A percentile compares a stretch with the other conserved stretches of the same genome.
Conservation (phyloP, 108 stramenopile species). For the Pseudonitzschia multistriata region DNA sequence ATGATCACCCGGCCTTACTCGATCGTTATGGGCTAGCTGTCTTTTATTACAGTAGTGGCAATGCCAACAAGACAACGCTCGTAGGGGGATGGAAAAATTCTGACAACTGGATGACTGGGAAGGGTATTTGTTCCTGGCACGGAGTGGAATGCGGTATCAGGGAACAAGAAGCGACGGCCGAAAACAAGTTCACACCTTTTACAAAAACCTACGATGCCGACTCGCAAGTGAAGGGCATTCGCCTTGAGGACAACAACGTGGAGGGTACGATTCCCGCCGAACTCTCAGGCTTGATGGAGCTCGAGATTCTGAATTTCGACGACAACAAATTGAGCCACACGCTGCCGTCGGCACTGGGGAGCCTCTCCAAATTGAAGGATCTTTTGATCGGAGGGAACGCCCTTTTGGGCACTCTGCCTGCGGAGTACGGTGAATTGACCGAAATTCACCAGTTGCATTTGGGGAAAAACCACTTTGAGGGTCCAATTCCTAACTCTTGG, state of each 20-base stretch:
- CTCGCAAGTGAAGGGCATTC: constrained; percentile 13
- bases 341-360: constrained; percentile 14
- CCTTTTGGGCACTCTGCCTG: constrained; percentile 22
- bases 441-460: constrained; percentile 19
- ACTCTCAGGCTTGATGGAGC: constrained; percentile 1
- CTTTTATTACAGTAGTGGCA: constrained; percentile 17
- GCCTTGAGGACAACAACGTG: constrained; percentile 27
- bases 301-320: constrained; percentile 12
- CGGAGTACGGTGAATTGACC: neutral
- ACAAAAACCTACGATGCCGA: constrained; percentile 24
- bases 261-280: constrained; percentile 25
- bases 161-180: constrained; percentile 1
- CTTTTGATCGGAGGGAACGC: constrained; percentile 22
- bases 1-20: constrained; percentile 16
- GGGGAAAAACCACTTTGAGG: constrained; percentile 22
- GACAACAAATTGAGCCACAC: constrained; percentile 19
- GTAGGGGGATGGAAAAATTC: constrained; percentile 20
- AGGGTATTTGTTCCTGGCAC: constrained; percentile 43
- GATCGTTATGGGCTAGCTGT: constrained; percentile 34
- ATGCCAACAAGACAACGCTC: neutral
- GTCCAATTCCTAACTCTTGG: constrained; percentile 27
- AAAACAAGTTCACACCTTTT: constrained; percentile 6
- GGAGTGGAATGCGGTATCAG: constrained; percentile 38
- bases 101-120: constrained; percentile 35
- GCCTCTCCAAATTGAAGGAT: constrained; percentile 19